phyloP scores from a whole-genome alignment of 2,329 filamentous ascomycete genomes.

The Paraphoma sp. region DNA sequence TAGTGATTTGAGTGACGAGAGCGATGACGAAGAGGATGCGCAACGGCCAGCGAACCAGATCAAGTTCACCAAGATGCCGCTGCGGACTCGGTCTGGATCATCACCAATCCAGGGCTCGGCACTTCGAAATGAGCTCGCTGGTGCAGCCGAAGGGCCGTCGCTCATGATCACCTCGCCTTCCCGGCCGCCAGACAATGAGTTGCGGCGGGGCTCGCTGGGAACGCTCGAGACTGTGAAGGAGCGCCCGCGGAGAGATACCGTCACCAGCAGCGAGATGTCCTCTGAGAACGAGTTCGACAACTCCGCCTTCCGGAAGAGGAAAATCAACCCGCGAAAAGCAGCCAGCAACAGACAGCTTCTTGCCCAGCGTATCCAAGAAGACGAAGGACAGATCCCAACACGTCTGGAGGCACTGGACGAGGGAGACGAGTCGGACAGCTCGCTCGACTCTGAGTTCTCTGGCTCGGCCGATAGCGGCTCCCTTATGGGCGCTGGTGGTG shows the following conservation, averaged over 20 bases:
- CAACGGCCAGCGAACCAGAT: constrained; percentile 81
- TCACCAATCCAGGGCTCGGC: constrained; percentile 69
- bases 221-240: constrained; percentile 74
- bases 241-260: constrained; percentile 73
- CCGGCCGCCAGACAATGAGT: constrained; percentile 46
- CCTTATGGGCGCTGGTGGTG: constrained; percentile 70
- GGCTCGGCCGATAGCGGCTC: constrained; percentile 68
- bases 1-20: constrained; percentile 84
- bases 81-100: constrained; percentile 83
- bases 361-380: constrained; percentile 61
- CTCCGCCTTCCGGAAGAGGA: constrained; percentile 68
- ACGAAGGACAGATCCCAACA: constrained; percentile 44
- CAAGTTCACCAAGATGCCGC: constrained; percentile 94
- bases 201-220: constrained; percentile 71
- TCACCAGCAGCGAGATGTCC: constrained; percentile 82
- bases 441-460: constrained; percentile 49
- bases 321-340: constrained; percentile 66
- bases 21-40: constrained; percentile 74
- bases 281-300: constrained; percentile 81
- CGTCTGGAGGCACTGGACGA: constrained; percentile 51
- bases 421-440: constrained; percentile 48
- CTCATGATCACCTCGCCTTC: constrained; percentile 65
- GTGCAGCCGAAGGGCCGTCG: constrained; percentile 58
- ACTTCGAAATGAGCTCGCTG: constrained; percentile 63
- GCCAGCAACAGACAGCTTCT: constrained; percentile 61